A percentile compares a stretch with the other conserved stretches of the same genome.
phyloP scores from a whole-genome alignment of 352 stramenopile species.

The Pythium aristosporum region DNA sequence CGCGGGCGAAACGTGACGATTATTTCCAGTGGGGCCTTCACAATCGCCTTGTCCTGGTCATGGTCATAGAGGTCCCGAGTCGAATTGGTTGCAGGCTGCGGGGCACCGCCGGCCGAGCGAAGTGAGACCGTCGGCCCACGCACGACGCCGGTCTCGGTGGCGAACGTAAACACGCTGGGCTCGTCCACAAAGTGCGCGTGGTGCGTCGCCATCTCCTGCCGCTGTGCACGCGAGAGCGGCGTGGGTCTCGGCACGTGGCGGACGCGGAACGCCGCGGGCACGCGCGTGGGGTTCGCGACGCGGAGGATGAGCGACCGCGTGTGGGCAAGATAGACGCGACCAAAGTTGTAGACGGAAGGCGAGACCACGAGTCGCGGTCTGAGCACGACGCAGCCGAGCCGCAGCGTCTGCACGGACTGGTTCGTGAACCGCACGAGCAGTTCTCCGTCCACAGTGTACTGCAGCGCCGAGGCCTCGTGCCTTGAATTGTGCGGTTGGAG shows the following conservation, averaged over 20 bases:
- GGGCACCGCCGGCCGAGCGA: constrained; percentile 41
- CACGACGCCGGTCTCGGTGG: constrained; percentile 37
- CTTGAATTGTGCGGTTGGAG: neutral
- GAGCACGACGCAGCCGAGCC: constrained; percentile 45
- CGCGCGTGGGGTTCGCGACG: constrained; percentile 61
- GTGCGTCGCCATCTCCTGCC: constrained; percentile 49
- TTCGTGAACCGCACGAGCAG: constrained; percentile 73
- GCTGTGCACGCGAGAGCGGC: constrained; percentile 54
- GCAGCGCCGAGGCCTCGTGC: neutral
- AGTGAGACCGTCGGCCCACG: constrained; percentile 58
- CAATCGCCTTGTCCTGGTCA: constrained; percentile 26
- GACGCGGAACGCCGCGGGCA: constrained; percentile 53
- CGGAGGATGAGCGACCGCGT: constrained; percentile 44
- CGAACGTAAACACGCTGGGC: constrained; percentile 61
- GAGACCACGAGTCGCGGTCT: constrained; percentile 59
- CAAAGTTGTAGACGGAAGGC: constrained; percentile 65
- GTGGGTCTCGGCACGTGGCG: constrained; percentile 53
- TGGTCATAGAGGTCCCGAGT: constrained; percentile 28
- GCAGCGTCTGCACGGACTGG: constrained; percentile 57
- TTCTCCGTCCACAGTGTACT: constrained; percentile 35
- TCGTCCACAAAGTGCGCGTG: constrained; percentile 60
- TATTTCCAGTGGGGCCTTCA: constrained; percentile 48
- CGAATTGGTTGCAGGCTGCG: constrained; percentile 42
- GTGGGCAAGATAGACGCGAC: constrained; percentile 52
- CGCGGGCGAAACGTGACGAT: constrained; percentile 50